A percentile compares a stretch with the other conserved stretches of the same genome.
phyloP scores from a whole-genome alignment of 2,329 filamentous ascomycete species.

The Malbranchea zuffiana region DNA sequence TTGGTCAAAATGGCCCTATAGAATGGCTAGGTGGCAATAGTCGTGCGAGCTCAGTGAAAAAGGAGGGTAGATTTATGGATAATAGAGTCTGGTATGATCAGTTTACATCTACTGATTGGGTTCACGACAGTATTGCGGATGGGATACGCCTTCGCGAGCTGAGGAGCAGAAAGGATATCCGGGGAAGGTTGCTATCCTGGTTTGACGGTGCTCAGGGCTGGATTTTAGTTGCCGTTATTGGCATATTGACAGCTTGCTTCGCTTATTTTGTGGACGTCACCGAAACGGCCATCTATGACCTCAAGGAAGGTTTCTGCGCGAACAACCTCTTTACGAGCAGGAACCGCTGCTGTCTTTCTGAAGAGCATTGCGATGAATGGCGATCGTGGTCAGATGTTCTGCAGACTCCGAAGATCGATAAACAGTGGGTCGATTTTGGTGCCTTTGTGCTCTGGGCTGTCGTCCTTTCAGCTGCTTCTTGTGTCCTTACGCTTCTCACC shows the following conservation, averaged over 20 bases:
- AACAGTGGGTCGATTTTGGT: conserved; percentile 60
- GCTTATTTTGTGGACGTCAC: conserved; percentile 85
- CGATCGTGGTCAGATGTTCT: conserved; percentile 55
- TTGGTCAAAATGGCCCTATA: conserved; percentile 55
- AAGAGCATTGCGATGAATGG: conserved; percentile 49
- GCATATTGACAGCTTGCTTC: conserved; percentile 69
- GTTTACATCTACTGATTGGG: conserved; percentile 95
- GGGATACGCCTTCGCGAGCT: conserved; percentile 79
- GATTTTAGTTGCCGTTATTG: conserved; percentile 84
- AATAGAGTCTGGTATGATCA: conserved; percentile 98
- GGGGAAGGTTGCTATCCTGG: conserved; percentile 62
- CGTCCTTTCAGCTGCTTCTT: conserved; percentile 58
- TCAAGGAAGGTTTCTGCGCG: conserved; percentile 79
- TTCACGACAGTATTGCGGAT: conserved; percentile 93
- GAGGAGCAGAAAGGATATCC: conserved; percentile 68
- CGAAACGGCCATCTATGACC: conserved; percentile 76
- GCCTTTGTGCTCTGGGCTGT: conserved; percentile 66
- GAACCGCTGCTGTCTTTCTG: conserved; percentile 52
- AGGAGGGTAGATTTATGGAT: conserved; percentile 57
- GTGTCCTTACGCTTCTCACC: conserved; percentile 72
- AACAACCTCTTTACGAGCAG: conserved; percentile 62
- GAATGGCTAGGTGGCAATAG: conserved; percentile 38
- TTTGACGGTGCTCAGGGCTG: conserved; percentile 88
- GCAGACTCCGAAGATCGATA: conserved; percentile 38
- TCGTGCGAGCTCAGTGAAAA: no score